Percentiles rank a stretch among this genome's conserved stretches.
These are phyloP conservation scores for Straminergon stramineum DNA, from an alignment of 225 moss, liverwort and hornwort species.

Conservation along the genomic window DNA sequence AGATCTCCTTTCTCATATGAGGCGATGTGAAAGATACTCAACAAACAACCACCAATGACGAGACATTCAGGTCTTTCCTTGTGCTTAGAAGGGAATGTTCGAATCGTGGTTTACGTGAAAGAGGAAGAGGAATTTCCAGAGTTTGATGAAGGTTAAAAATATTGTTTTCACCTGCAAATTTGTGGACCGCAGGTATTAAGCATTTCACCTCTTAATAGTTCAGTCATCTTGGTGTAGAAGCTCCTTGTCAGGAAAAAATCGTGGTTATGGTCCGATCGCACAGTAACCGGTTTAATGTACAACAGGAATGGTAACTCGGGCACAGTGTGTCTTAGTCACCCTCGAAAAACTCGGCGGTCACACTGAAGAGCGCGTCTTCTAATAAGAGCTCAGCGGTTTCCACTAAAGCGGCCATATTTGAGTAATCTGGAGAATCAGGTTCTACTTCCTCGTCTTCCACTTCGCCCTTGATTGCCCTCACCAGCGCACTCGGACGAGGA, in stretches of 20 bases:
- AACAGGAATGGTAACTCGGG: background rate
- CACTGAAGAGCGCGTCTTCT: constrained; percentile 47
- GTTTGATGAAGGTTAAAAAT: background rate
- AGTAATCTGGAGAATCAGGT: constrained; percentile 18
- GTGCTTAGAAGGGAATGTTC: background rate
- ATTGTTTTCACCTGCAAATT: background rate
- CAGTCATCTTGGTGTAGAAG: background rate
- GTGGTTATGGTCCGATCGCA: background rate
- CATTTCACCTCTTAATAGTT: background rate
- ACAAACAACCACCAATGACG: background rate
- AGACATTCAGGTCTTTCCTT: background rate
- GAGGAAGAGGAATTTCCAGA: background rate
- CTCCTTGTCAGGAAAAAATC: background rate
- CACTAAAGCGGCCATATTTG: constrained; percentile 19
- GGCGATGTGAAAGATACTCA: background rate
- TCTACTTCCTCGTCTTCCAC: background rate
- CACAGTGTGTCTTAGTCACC: constrained; percentile 1
- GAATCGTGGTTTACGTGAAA: background rate
- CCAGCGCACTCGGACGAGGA: constrained; percentile 20
- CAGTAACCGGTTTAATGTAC: background rate
- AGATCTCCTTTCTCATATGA: background rate
- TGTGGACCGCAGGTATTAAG: background rate
- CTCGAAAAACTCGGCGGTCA: constrained; percentile 43
- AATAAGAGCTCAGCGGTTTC: constrained; percentile 44
- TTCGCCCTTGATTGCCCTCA: constrained; percentile 3